These are phyloP conservation scores for Scleroderma citrinum DNA, from an alignment of 768 basidiomycete genomes.

Conservation along the genomic window DNA sequence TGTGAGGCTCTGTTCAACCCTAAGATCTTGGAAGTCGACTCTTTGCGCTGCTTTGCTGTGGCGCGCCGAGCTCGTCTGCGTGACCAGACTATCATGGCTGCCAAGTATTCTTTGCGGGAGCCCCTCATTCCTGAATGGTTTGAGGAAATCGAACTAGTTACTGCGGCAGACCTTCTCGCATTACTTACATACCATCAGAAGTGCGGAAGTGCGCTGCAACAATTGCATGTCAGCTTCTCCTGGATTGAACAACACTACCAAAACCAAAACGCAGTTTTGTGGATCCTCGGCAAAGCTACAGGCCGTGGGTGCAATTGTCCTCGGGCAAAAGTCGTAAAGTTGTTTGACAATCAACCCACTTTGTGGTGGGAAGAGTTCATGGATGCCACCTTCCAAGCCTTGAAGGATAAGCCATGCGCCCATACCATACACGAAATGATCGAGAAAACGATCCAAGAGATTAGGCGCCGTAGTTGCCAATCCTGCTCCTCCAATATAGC, in stretches of 20 bases:
- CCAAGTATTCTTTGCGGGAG: conserved; percentile 20
- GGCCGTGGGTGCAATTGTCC: neutral
- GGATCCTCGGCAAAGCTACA: neutral
- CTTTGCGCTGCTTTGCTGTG: conserved; percentile 29
- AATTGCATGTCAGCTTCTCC: neutral
- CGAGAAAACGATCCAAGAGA: neutral
- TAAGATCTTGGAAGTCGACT: conserved; percentile 11
- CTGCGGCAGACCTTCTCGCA: conserved; percentile 18
- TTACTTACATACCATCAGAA: conserved; percentile 18
- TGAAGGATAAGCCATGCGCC: conserved; percentile 16
- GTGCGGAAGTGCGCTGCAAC: conserved; percentile 11
- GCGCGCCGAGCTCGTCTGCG: conserved; percentile 19
- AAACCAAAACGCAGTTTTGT: neutral
- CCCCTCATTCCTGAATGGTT: conserved; percentile 19
- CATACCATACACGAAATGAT: conserved; percentile 1
- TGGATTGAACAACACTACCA: conserved; percentile 15
- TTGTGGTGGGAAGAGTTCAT: conserved; percentile 20
- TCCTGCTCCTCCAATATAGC: conserved; percentile 3
- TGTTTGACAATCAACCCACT: neutral
- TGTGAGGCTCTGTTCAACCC: conserved; percentile 16
- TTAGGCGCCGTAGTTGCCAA: neutral
- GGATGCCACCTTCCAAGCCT: conserved; percentile 4
- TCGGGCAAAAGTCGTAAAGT: neutral
- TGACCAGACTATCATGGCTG: conserved; percentile 23
- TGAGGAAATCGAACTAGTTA: conserved; percentile 23